Evolutionary conservation across 2,329 filamentous ascomycete species (phyloP), one percentile per base, ranked within the genome.

Genomic region (Nothophoma quercina): DNA sequence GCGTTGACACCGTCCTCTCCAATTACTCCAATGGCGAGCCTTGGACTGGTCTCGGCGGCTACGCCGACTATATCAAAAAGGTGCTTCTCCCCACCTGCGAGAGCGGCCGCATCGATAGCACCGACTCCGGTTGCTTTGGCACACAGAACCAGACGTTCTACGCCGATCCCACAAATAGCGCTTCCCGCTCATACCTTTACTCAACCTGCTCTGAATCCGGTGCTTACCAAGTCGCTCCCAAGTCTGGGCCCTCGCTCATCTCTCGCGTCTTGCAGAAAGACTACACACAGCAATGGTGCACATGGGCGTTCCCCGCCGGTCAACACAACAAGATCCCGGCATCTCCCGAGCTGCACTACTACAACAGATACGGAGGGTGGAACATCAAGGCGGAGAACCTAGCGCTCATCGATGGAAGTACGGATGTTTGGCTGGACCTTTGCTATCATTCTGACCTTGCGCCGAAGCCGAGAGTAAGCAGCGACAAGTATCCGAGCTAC

Each of bases 281-380:
- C 32, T 83, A 83, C 64, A 83, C 80, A 29, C 81, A 82, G 57
- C 78, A 83, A 64, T 83, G 81, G 80, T 83, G 81, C 58, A 75
- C 61, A n/a, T 81, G 81, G 80, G 79, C 81, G 1, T 84, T 83
- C 56, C 77, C 80, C 1, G 54, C 71, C 1, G 81, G 81, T 0
- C 44, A 72, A 21, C 74, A 77, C 66, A 81, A 80, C 56, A 58
- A 61, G 23, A 76, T 83, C 18, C 78, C 80, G 0, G 30, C 72
- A 1, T 73, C 69, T 0, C 81, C 81, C 0, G 72, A 81, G 44
- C 57, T 80, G 3, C 62, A 65, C 3, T 60, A 64, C 7, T 78
- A 77, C 65, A 79, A 80, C 51, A 68, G 68, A 32, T 83, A 81
- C 56, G 81, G 81, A 4, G 78, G 75, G 2, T 79, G 77, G 58